Conservation (phyloP, 768 basidiomycete species). For the Hericium rajendrae region DNA sequence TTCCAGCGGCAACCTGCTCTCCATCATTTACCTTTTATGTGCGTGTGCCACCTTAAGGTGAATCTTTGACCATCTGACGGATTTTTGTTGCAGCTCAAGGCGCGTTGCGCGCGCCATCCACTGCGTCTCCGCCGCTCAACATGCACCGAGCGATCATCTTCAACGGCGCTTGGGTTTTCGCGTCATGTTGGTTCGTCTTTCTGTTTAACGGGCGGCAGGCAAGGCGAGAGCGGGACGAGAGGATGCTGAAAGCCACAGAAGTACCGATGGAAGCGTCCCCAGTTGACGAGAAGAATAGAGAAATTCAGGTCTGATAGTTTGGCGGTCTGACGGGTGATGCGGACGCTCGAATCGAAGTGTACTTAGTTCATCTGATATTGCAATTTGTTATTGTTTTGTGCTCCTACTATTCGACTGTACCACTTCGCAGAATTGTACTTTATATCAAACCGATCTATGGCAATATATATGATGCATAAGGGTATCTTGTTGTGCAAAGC, state of each 20-base stretch:
- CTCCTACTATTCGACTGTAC: too few relatives aligned
- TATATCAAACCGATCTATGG: too few relatives aligned
- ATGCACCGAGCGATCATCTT: constrained; percentile 65
- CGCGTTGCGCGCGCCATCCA: constrained; percentile 52
- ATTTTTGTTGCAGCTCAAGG: constrained; percentile 37
- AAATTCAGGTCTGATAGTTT: too few relatives aligned
- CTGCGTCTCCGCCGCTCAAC: constrained; percentile 61
- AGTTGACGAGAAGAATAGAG: too few relatives aligned
- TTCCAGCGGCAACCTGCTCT: constrained; percentile 53
- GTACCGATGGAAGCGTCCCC: too few relatives aligned
- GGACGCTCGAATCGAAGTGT: too few relatives aligned
- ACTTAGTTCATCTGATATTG: too few relatives aligned
- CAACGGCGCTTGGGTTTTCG: constrained; percentile 42
- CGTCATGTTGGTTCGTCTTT: constrained; percentile 32
- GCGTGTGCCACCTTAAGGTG: constrained; percentile 12
- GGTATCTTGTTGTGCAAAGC: too few relatives aligned
- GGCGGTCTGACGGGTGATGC: too few relatives aligned
- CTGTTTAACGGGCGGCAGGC: constrained; percentile 51
- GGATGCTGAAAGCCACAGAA: constrained; percentile 24
- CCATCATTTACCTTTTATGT: constrained; percentile 58
- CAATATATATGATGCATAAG: too few relatives aligned
- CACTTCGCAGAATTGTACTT: too few relatives aligned
- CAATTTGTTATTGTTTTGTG: too few relatives aligned
- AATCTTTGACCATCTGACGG: background rate
- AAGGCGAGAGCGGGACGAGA: constrained; percentile 53